Evolutionary conservation across 768 basidiomycete species (phyloP).

Genomic region (Kwoniella bestiolae): DNA sequence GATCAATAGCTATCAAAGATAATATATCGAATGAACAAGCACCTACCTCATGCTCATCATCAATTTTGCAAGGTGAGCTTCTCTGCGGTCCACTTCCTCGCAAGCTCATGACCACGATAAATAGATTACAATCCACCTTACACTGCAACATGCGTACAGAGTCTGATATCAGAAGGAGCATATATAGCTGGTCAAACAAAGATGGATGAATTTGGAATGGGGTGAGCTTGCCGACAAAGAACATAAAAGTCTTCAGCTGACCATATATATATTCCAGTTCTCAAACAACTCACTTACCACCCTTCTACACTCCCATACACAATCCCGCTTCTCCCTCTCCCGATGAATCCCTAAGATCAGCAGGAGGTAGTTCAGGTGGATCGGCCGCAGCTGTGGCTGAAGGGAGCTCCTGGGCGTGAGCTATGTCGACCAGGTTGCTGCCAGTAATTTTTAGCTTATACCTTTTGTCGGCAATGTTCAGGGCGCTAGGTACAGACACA

Average conservation of each 20-base stretch:
- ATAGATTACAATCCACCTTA: conserved; percentile 77
- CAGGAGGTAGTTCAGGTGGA: conserved; percentile 94
- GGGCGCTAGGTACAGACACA: conserved; percentile 91
- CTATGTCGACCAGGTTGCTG: neutral
- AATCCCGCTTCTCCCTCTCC: conserved; percentile 67
- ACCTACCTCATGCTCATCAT: conserved; percentile 78
- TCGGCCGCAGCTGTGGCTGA: conserved; percentile 91
- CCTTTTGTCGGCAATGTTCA: conserved; percentile 54
- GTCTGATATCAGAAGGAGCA: conserved; percentile 69
- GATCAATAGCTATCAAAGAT: conserved; percentile 74
- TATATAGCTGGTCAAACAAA: conserved; percentile 85
- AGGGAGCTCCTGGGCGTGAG: conserved; percentile 81
- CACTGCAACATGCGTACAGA: conserved; percentile 79
- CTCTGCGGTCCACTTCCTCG: too few species aligned
- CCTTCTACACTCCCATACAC: conserved; percentile 73
- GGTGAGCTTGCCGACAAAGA: conserved; percentile 60
- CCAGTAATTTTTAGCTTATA: neutral
- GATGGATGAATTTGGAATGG: conserved; percentile 99
- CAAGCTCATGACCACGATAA: neutral
- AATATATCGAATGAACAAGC: conserved; percentile 74
- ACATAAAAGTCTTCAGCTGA: neutral
- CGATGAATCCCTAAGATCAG: conserved; percentile 63
- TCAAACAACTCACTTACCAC: conserved; percentile 78
- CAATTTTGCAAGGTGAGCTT: conserved; percentile 69
- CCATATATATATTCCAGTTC: conserved; percentile 5